These are phyloP conservation scores for Citrus sinensis DNA, from an alignment of 345 rosid genomes.

Conservation along the genomic window DVS_A1.0 CM039169.1:29328001-29328500, in stretches of 20 bases:
- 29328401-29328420: background rate
- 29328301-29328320: background rate
- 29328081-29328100: too few species aligned
- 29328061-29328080: too few species aligned
- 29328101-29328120: too few species aligned
- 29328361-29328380: background rate
- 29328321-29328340: background rate
- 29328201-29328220: background rate
- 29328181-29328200: too few species aligned
- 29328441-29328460: background rate
- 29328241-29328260: background rate
- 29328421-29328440: background rate
- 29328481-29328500: background rate
- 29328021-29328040: too few species aligned
- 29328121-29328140: background rate
- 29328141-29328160: background rate
- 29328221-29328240: background rate
- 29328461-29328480: background rate
- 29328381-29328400: slow-evolving; percentile 10
- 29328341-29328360: background rate
- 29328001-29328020: too few species aligned
- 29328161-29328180: background rate
- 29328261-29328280: too few species aligned
- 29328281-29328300: background rate
- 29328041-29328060: too few species aligned